phyloP scores from a whole-genome alignment of 1,284 basidiomycete species.

The Moesziomyces sp. region DNA sequence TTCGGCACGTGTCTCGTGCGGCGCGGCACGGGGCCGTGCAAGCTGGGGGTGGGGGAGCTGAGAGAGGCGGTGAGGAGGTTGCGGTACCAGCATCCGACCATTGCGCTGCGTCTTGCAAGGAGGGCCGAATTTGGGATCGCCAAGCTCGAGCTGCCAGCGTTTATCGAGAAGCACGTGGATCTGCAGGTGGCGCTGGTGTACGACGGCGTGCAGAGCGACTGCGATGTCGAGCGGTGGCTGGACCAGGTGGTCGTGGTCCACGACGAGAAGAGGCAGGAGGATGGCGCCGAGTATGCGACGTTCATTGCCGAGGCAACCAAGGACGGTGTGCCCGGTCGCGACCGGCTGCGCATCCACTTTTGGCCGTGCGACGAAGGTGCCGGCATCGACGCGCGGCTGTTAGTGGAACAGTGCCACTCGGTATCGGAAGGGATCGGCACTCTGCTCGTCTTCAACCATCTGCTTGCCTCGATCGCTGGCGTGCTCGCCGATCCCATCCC shows the following conservation, averaged over 20 bases:
- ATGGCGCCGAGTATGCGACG: conserved; percentile 6
- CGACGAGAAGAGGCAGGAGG: conserved; percentile 1
- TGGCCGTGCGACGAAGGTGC: conserved; percentile 2
- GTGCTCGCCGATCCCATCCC: conserved; percentile 10
- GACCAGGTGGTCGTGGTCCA: conserved; percentile 21
- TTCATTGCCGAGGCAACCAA: conserved; percentile 3
- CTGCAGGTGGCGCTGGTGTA: conserved; percentile 42
- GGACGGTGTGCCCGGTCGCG: conserved; percentile 18
- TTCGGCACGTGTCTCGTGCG: conserved; percentile 19
- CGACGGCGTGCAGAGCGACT: conserved; percentile 9
- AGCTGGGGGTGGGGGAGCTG: not conserved
- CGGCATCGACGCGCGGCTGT: conserved; percentile 4
- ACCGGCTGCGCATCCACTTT: conserved; percentile 24
- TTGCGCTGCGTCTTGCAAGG: conserved; percentile 26
- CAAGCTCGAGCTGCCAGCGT: conserved; percentile 5
- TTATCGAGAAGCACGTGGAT: conserved; percentile 18
- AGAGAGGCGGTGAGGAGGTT: conserved; percentile 23
- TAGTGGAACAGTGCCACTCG: conserved; percentile 30
- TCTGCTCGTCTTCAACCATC: conserved; percentile 20
- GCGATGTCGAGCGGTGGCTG: conserved; percentile 26
- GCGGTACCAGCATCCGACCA: conserved; percentile 20
- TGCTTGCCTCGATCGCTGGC: conserved; percentile 10
- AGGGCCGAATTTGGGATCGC: conserved; percentile 11
- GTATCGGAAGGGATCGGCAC: conserved; percentile 36
- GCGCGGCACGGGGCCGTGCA: not conserved